These are phyloP conservation scores for Candida sojae DNA, from an alignment of 1,139 yeast species.

Conservation along the genomic window DNA sequence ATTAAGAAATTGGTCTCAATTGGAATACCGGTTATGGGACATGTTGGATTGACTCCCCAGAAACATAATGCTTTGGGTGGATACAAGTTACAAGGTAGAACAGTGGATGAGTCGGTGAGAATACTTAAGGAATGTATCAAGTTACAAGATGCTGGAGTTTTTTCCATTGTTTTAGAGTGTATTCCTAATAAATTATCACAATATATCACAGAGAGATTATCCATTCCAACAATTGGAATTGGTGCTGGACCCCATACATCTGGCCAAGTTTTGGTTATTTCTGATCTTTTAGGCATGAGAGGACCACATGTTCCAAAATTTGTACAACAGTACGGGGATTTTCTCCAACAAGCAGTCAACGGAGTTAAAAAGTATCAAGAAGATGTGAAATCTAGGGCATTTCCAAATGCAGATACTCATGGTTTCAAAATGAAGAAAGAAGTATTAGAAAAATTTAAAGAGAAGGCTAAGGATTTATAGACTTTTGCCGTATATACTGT, in stretches of 20 bases:
- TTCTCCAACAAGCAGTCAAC: constrained; percentile 49
- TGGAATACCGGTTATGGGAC: constrained; percentile 93
- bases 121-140: constrained; percentile 68
- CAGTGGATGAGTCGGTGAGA: constrained; percentile 54
- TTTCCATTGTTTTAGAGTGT: constrained; percentile 78
- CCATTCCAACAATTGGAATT: constrained; percentile 88
- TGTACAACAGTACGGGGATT: constrained; percentile 66
- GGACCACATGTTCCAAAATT: constrained; percentile 62
- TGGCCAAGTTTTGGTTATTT: constrained; percentile 89
- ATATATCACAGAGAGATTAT: constrained; percentile 57
- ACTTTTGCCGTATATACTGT: neutral
- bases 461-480: constrained; percentile 7
- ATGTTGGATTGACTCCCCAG: constrained; percentile 92
- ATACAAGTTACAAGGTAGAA: constrained; percentile 80
- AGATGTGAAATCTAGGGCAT: constrained; percentile 57
- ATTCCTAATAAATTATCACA: constrained; percentile 77
- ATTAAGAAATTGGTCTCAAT: constrained; percentile 54
- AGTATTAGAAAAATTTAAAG: constrained; percentile 52
- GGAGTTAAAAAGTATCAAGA: constrained; percentile 55
- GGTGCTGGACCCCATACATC: constrained; percentile 88
- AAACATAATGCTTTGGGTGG: constrained; percentile 81
- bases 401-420: constrained; percentile 66
- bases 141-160: constrained; percentile 77
- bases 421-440: constrained; percentile 73
- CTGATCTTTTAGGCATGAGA: constrained; percentile 80